Percentiles rank a stretch among this genome's conserved stretches.
These are phyloP conservation scores for Cyphellophora europaea DNA, from an alignment of 2,329 filamentous ascomycete species.

Conservation along the genomic window DNA sequence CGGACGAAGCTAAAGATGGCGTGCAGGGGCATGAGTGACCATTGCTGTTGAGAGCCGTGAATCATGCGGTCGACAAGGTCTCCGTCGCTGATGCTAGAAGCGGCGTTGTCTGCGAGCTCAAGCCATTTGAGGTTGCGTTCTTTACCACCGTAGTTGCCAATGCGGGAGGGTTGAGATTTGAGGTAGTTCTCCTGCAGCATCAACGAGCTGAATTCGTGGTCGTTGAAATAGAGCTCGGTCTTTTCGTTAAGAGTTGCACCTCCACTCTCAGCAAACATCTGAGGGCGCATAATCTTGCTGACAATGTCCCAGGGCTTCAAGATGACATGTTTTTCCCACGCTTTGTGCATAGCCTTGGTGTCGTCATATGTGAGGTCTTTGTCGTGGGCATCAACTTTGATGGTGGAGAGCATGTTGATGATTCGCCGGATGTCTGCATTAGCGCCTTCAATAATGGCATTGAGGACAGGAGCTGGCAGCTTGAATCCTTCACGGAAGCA, in stretches of 20 bases:
- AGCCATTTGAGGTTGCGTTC: conserved; percentile 73
- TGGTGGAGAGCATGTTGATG: conserved; percentile 95
- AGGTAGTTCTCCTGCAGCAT: conserved; percentile 99
- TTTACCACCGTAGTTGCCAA: conserved; percentile 53
- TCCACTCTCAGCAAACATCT: conserved; percentile 74
- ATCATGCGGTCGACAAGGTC: conserved; percentile 97
- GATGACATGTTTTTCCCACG: conserved; percentile 96
- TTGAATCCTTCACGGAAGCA: conserved; percentile 86
- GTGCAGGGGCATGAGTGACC: conserved; percentile 95
- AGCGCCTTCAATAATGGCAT: conserved; percentile 89
- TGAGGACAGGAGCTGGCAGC: conserved; percentile 71
- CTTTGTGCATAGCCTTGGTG: conserved; percentile 88
- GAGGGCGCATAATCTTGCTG: conserved; percentile 78
- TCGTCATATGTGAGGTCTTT: conserved; percentile 68
- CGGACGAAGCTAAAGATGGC: conserved; percentile 91
- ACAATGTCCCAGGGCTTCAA: conserved; percentile 98
- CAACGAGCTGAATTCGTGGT: conserved; percentile 92
- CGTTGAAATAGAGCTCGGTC: conserved; percentile 97
- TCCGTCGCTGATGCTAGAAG: conserved; percentile 93
- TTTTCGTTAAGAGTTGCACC: conserved; percentile 91
- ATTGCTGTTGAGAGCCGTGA: conserved; percentile 94
- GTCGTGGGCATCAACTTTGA: conserved; percentile 72
- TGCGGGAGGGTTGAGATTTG: conserved; percentile 62
- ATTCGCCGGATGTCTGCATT: conserved; percentile 95
- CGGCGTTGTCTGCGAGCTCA: conserved; percentile 77